Conservation (phyloP, 352 stramenopile species). For the Aphanomyces invadans region DNA sequence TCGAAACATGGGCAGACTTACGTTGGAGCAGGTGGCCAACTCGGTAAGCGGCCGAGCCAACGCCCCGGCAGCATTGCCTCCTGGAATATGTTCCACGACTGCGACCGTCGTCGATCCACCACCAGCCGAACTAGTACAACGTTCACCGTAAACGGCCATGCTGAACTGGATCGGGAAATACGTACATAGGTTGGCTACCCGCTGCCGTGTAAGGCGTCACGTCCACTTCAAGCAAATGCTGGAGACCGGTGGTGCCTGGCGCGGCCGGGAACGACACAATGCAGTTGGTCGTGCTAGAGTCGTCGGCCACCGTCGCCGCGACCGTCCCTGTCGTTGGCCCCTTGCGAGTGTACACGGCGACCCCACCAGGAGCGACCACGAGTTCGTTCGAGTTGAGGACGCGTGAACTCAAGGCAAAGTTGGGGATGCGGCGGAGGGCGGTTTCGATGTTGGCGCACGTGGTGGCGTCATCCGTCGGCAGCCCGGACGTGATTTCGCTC, state of each 20-base stretch:
- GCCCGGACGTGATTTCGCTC: conserved; percentile 31
- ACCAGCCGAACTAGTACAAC: conserved; percentile 11
- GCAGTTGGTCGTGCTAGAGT: conserved; percentile 27
- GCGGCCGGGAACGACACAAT: conserved; percentile 42
- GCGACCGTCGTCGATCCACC: not conserved
- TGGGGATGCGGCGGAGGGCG: conserved; percentile 41
- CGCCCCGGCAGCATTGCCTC: not conserved
- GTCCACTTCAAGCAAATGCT: conserved; percentile 49
- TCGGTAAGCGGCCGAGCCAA: conserved; percentile 35
- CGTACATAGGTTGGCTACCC: conserved; percentile 38
- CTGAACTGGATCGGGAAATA: no score
- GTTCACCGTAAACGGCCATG: no score
- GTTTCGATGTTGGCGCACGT: conserved; percentile 36
- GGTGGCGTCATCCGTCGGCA: not conserved
- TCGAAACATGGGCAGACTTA: no score
- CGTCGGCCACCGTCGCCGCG: not conserved
- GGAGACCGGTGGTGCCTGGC: conserved; percentile 46
- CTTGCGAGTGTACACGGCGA: conserved; percentile 30
- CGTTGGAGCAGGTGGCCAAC: conserved; percentile 44
- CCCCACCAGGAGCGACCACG: conserved; percentile 18
- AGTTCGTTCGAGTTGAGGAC: conserved; percentile 24
- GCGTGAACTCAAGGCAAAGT: conserved; percentile 55
- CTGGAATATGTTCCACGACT: not conserved
- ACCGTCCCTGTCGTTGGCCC: conserved; percentile 11
- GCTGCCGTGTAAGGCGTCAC: conserved; percentile 27